Percentiles rank a stretch among this genome's conserved stretches.
phyloP scores from a whole-genome alignment of 225 moss, liverwort and hornwort genomes.

The Physcomitrium patens region DNA sequence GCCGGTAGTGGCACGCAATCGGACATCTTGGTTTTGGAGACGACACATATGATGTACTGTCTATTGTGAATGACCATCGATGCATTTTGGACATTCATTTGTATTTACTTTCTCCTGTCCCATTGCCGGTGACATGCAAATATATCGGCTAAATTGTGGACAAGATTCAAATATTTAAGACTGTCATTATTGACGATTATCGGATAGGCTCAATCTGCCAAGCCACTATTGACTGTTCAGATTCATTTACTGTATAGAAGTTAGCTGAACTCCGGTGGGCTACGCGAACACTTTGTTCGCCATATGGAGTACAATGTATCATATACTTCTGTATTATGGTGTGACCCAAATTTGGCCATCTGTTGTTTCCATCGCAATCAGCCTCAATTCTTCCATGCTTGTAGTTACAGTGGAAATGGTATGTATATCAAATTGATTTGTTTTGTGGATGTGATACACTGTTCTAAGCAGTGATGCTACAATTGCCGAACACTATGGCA shows the following conservation, averaged over 20 bases:
- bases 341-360: not conserved
- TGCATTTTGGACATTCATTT: not conserved
- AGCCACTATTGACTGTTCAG: not conserved
- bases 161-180: slow-evolving; percentile 14
- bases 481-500: no score
- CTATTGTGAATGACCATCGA: not conserved
- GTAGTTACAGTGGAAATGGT: not conserved
- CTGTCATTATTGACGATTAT: not conserved
- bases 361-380: not conserved
- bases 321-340: not conserved
- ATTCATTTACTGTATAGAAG: not conserved
- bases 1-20: not conserved
- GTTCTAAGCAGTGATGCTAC: no score
- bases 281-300: not conserved
- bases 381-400: not conserved
- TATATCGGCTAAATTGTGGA: not conserved
- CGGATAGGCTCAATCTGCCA: slow-evolving; percentile 12
- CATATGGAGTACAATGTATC: not conserved
- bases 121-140: not conserved
- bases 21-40: slow-evolving; percentile 28
- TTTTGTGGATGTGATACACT: no score
- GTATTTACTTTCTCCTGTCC: not conserved
- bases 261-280: not conserved
- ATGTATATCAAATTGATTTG: no score
- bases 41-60: not conserved